Evolutionary conservation across 1,139 yeast genomes (phyloP).

Genomic region (Debaryomyces sp.): DNA sequence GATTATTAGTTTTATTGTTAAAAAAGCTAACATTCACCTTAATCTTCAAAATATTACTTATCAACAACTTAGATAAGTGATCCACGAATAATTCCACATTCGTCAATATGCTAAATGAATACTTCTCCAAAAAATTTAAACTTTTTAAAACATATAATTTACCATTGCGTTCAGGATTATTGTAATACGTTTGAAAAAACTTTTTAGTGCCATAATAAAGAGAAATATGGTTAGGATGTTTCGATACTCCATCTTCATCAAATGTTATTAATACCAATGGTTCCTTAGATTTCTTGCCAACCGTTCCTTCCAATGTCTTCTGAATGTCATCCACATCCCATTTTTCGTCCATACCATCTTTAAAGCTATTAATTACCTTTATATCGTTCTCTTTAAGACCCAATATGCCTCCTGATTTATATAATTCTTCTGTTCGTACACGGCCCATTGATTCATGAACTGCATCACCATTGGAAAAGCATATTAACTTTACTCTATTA

Average conservation of each 20-base stretch:
- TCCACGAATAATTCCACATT: constrained; percentile 46
- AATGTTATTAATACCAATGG: constrained; percentile 67
- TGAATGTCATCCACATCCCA: constrained; percentile 63
- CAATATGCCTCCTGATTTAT: constrained; percentile 56
- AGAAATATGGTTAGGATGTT: constrained; percentile 83
- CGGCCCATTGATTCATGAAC: constrained; percentile 69
- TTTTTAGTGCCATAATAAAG: constrained; percentile 56
- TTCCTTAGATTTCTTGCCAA: constrained; percentile 21
- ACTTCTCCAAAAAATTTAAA: constrained; percentile 52
- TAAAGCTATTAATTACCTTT: constrained; percentile 50
- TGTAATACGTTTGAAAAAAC: constrained; percentile 24
- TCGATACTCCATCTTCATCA: constrained; percentile 80
- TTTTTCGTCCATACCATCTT: constrained; percentile 70
- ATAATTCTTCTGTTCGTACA: constrained; percentile 60
- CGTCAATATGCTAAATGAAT: constrained; percentile 52
- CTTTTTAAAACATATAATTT: constrained; percentile 45
- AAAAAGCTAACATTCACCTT: constrained; percentile 47
- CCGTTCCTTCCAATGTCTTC: constrained; percentile 22
- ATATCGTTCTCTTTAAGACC: constrained; percentile 54
- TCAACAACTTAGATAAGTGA: constrained; percentile 32
- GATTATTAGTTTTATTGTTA: constrained; percentile 22
- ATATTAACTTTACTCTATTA: constrained; percentile 60
- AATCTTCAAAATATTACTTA: constrained; percentile 36
- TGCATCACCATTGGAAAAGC: constrained; percentile 76
- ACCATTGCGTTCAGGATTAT: constrained; percentile 16